These are phyloP conservation scores for Amaranthus hypochondriacus DNA, from an alignment of 148 eudicot genomes.

Conservation along the genomic window DNA sequence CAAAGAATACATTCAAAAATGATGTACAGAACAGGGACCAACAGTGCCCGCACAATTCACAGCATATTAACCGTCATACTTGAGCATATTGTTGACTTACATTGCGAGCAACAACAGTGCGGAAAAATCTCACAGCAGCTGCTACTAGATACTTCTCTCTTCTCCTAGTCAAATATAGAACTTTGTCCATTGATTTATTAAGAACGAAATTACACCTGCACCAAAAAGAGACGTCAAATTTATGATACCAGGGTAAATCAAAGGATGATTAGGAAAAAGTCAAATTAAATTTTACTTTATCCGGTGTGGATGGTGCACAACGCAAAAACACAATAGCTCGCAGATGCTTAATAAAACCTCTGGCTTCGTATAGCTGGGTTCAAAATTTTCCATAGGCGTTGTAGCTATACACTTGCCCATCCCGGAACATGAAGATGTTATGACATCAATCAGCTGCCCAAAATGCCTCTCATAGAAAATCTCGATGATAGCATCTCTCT, in stretches of 20 bases:
- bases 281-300: conserved; percentile 56
- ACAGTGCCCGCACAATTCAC: too few relatives aligned
- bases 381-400: conserved; percentile 31
- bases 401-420: conserved; percentile 28
- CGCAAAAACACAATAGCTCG: conserved; percentile 87
- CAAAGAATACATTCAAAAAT: not conserved
- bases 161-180: conserved; percentile 61
- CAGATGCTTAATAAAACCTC: conserved; percentile 81
- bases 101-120: conserved; percentile 78
- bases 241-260: conserved; percentile 1
- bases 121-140: conserved; percentile 85
- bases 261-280: not conserved
- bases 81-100: conserved; percentile 40
- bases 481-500: conserved; percentile 80
- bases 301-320: conserved; percentile 78
- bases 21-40: too few relatives aligned
- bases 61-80: too few relatives aligned
- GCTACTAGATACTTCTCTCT: conserved; percentile 81
- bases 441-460: conserved; percentile 73
- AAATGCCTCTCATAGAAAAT: conserved; percentile 91
- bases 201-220: conserved; percentile 85
- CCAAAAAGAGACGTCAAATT: conserved; percentile 8
- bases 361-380: conserved; percentile 47
- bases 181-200: conserved; percentile 72
- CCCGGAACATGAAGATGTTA: conserved; percentile 65